phyloP scores from a whole-genome alignment of 345 rosid genomes.

The Eutrema heterophyllum region DNA sequence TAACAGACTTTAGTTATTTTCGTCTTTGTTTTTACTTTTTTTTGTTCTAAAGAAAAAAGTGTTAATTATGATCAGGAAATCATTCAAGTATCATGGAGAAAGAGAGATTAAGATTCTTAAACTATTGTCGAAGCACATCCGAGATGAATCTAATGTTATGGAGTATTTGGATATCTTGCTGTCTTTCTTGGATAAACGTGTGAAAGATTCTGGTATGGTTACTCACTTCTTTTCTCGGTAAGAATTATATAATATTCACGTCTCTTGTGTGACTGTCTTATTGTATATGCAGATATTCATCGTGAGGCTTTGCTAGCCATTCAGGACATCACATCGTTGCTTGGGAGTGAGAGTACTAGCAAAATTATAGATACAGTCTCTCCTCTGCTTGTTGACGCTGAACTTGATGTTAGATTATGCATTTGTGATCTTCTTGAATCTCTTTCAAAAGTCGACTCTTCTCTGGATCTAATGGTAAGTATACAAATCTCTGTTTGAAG shows the following conservation, averaged over 20 bases:
- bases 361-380: conserved; percentile 46
- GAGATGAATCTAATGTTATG: conserved; percentile 40
- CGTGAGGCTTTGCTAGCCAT: conserved; percentile 50
- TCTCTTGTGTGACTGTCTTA: not conserved
- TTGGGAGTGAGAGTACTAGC: conserved; percentile 37
- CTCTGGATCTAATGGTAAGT: conserved; percentile 53
- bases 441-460: conserved; percentile 55
- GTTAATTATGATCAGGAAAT: conserved; percentile 43
- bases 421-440: conserved; percentile 66
- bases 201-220: conserved; percentile 51
- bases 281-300: conserved; percentile 42
- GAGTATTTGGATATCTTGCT: conserved; percentile 61
- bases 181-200: conserved; percentile 44
- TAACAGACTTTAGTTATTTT: not conserved
- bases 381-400: conserved; percentile 58
- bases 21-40: not conserved
- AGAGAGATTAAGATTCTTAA: conserved; percentile 52
- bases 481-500: not conserved
- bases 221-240: not conserved
- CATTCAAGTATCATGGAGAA: conserved; percentile 52
- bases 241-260: not conserved
- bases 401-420: conserved; percentile 44
- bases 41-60: not conserved
- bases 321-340: conserved; percentile 45
- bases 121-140: conserved; percentile 48